A percentile compares a stretch with the other conserved stretches of the same genome.
Conservation (phyloP, 1,139 yeast species). For the Arxiozyma slooffiae region DNA sequence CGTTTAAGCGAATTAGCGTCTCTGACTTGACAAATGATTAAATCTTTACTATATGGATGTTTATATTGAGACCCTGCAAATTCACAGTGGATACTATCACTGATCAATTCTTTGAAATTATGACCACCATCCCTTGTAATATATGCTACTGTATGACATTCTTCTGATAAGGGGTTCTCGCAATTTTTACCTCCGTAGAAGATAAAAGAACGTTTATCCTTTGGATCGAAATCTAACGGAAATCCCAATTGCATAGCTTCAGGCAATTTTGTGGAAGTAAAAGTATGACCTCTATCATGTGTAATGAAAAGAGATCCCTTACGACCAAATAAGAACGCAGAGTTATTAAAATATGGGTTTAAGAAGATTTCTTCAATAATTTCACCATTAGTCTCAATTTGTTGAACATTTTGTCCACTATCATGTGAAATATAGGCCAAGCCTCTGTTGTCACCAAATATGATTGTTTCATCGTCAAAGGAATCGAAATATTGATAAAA, state of each 20-base stretch:
- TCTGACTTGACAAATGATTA: conserved; percentile 51
- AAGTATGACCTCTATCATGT: conserved; percentile 56
- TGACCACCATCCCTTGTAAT: conserved; percentile 57
- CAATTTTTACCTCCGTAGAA: conserved; percentile 62
- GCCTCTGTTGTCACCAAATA: conserved; percentile 47
- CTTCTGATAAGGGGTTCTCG: conserved; percentile 33
- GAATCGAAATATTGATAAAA: conserved; percentile 33
- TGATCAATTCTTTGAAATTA: conserved; percentile 44
- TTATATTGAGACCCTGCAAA: conserved; percentile 50
- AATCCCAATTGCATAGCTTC: conserved; percentile 34
- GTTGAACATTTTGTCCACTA: conserved; percentile 59
- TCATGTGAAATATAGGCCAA: conserved; percentile 59
- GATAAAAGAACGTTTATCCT: conserved; percentile 48
- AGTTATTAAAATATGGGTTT: conserved; percentile 55
- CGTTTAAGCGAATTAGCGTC: conserved; percentile 29
- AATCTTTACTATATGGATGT: conserved; percentile 36
- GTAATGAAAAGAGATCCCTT: conserved; percentile 47
- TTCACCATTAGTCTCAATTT: conserved; percentile 37
- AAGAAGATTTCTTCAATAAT: conserved; percentile 45
- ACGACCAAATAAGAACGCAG: conserved; percentile 51
- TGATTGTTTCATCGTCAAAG: conserved; percentile 57
- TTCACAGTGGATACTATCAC: conserved; percentile 51
- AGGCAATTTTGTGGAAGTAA: conserved; percentile 43
- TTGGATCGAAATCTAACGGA: conserved; percentile 48
- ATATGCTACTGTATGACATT: conserved; percentile 51